Evolutionary conservation across 306 rosid genomes (phyloP).

Genomic region (Heteromeles arbutifolia): DNA sequence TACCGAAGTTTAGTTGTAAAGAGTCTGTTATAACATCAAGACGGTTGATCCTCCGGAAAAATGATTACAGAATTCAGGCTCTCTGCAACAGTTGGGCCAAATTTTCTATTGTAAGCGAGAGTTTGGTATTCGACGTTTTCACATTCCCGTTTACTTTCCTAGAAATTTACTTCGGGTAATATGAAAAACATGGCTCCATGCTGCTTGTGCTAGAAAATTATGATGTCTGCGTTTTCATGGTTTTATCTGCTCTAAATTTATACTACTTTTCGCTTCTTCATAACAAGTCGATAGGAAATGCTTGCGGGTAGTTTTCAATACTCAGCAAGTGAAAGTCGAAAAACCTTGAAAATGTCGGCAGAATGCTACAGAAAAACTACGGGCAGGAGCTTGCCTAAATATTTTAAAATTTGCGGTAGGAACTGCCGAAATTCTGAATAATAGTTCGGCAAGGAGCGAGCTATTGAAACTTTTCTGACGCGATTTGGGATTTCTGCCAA

Average conservation of each 20-base stretch:
- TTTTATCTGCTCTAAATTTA: neutral
- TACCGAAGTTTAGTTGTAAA: conserved; percentile 44
- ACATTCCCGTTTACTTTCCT: neutral
- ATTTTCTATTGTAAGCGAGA: conserved; percentile 23
- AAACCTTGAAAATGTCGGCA: too few relatives aligned
- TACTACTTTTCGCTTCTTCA: neutral
- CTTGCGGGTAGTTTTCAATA: too few relatives aligned
- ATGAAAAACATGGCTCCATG: neutral
- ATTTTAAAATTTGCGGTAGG: too few relatives aligned
- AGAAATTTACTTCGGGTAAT: neutral
- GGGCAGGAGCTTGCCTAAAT: too few relatives aligned
- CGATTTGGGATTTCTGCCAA: too few relatives aligned
- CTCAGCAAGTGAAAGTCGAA: too few relatives aligned
- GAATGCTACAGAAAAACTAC: too few relatives aligned
- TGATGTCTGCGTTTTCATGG: neutral
- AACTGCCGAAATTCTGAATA: too few relatives aligned
- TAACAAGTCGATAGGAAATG: too few relatives aligned
- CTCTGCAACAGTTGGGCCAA: conserved; percentile 25
- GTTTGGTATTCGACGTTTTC: neutral
- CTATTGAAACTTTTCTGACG: too few relatives aligned
- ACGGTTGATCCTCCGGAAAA: neutral
- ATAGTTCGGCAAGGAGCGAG: too few relatives aligned
- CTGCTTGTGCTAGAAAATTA: neutral
- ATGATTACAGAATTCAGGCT: conserved; percentile 5
- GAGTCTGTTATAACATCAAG: neutral